Percentiles rank a stretch among this genome's conserved stretches.
Conservation (phyloP, 1,284 basidiomycete species). For the Trichosporon faecale region DNA sequence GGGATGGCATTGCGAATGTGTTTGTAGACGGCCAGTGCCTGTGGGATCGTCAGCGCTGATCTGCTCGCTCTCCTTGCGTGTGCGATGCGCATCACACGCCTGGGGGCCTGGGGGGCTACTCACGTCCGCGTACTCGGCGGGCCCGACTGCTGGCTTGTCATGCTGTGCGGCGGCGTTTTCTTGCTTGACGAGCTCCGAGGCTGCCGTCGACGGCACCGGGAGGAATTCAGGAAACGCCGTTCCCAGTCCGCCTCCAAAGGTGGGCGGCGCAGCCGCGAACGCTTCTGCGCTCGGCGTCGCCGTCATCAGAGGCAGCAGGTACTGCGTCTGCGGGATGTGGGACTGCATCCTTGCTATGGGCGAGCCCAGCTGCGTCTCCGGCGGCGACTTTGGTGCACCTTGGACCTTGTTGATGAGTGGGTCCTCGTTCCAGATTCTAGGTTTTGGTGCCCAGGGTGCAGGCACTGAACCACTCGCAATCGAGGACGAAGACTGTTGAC, state of each 20-base stretch:
- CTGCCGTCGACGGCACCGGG: constrained; percentile 2
- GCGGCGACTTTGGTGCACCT: background rate
- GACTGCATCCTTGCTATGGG: constrained; percentile 21
- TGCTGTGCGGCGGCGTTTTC: background rate
- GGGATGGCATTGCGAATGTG: constrained; percentile 33
- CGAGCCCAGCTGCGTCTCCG: constrained; percentile 3
- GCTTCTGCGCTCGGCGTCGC: background rate
- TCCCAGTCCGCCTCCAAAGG: constrained; percentile 19
- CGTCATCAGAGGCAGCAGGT: constrained; percentile 15
- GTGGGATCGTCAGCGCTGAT: constrained; percentile 14
- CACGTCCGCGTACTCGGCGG: constrained; percentile 38
- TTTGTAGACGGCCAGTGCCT: constrained; percentile 32
- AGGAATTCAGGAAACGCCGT: constrained; percentile 20
- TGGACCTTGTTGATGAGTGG: constrained; percentile 19
- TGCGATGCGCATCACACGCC: constrained; percentile 2
- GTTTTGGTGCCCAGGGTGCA: constrained; percentile 22
- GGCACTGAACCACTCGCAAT: constrained; percentile 4
- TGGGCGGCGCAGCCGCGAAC: background rate
- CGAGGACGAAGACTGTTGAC: constrained; percentile 3
- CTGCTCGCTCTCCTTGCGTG: background rate
- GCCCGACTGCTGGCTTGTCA: constrained; percentile 18
- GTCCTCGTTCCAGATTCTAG: constrained; percentile 19
- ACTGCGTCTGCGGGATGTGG: constrained; percentile 10
- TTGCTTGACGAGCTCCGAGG: constrained; percentile 2
- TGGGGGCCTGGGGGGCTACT: constrained; percentile 20